Percentiles rank a stretch among this genome's conserved stretches.
Evolutionary conservation across 164 flowering plant genomes (phyloP).

Genomic region (Platanus orientalis): DNA sequence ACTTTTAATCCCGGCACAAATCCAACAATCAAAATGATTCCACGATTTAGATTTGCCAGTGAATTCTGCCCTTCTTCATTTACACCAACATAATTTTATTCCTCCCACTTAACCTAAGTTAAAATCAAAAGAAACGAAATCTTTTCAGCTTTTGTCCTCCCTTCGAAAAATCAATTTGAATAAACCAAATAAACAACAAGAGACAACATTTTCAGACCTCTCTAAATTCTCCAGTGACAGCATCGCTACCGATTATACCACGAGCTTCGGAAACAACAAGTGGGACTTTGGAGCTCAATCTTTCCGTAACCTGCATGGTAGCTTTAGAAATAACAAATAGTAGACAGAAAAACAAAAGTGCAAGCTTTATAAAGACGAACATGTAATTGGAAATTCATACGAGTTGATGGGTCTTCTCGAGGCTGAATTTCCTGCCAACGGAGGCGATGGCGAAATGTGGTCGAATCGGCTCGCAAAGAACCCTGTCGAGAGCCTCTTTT

Average conservation of each 20-base stretch:
- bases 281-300: slow-evolving; percentile 42
- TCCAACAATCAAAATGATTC: slow-evolving; percentile 53
- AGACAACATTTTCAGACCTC: slow-evolving; percentile 36
- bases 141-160: not conserved
- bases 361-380: not conserved
- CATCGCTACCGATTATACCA: slow-evolving; percentile 65
- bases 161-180: not conserved
- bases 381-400: slow-evolving; percentile 23
- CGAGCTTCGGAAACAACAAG: slow-evolving; percentile 32
- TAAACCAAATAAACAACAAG: not conserved
- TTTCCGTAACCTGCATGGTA: slow-evolving; percentile 29
- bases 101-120: slow-evolving; percentile 36
- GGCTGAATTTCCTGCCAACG: slow-evolving; percentile 22
- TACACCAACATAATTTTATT: not conserved
- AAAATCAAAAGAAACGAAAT: not conserved
- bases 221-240: slow-evolving; percentile 31
- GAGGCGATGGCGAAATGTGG: slow-evolving; percentile 68
- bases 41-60: slow-evolving; percentile 15
- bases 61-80: slow-evolving; percentile 7
- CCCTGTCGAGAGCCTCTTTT: slow-evolving; percentile 53
- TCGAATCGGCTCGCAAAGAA: slow-evolving; percentile 60
- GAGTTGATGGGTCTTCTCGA: slow-evolving; percentile 27
- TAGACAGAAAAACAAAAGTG: not conserved
- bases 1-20: slow-evolving; percentile 70
- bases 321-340: not conserved